Evolutionary conservation across 1,284 basidiomycete genomes (phyloP).

Genomic region (Cryptococcus floricola): DNA sequence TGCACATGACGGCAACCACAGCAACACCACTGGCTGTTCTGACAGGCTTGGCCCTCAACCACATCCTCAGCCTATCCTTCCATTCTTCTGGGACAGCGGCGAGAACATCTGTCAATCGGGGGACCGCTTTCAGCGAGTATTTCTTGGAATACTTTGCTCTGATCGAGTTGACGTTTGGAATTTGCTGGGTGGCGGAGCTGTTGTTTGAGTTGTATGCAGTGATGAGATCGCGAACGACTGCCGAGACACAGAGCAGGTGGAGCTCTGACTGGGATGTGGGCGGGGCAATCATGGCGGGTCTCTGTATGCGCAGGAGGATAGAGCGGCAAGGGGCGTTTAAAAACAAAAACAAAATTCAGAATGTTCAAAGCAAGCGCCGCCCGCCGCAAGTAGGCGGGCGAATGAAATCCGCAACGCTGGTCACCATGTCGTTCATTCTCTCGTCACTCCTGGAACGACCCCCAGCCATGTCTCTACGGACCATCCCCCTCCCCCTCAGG

Average conservation of each 20-base stretch:
- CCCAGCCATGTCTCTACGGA: neutral
- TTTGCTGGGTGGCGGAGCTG: constrained; percentile 24
- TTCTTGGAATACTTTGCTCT: constrained; percentile 87
- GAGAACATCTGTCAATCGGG: constrained; percentile 94
- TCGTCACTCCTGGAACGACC: neutral
- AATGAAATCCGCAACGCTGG: neutral
- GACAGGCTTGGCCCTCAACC: constrained; percentile 89
- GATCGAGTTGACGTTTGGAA: constrained; percentile 74
- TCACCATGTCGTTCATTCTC: neutral
- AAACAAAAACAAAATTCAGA: neutral
- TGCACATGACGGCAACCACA: constrained; percentile 99
- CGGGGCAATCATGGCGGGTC: constrained; percentile 27
- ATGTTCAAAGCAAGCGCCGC: too few species aligned
- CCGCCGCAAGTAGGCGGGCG: neutral
- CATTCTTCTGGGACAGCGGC: constrained; percentile 97
- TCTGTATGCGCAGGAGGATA: neutral
- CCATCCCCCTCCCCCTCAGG: neutral
- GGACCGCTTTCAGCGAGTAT: constrained; percentile 77
- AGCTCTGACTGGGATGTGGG: constrained; percentile 71
- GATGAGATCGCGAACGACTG: constrained; percentile 91
- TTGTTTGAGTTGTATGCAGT: constrained; percentile 49
- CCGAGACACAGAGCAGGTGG: constrained; percentile 85
- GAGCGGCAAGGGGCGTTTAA: neutral
- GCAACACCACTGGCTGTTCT: constrained; percentile 97
- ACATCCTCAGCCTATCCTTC: constrained; percentile 85